phyloP scores from a whole-genome alignment of 306 rosid species.

The Cicer pinnatifidum region DNA sequence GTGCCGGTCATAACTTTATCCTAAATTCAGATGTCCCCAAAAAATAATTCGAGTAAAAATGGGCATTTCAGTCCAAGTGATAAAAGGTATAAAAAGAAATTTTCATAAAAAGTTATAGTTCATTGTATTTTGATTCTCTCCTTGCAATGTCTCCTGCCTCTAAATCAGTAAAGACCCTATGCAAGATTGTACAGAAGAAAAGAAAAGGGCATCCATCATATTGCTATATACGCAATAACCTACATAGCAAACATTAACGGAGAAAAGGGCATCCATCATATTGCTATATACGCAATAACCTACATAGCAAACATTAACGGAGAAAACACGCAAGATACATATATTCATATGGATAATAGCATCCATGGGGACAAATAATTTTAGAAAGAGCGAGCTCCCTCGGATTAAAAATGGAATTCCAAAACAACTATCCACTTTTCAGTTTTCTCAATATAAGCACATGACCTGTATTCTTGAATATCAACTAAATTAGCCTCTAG shows the following conservation, averaged over 20 bases:
- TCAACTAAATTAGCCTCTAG: conserved; percentile 68
- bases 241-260: conserved; percentile 15
- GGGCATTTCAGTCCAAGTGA: background rate
- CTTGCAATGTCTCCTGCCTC: background rate
- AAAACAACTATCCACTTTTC: conserved; percentile 55
- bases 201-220: too few relatives aligned
- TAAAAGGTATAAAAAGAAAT: background rate
- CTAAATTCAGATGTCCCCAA: background rate
- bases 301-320: conserved; percentile 15
- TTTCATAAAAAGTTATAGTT: too few relatives aligned
- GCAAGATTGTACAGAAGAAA: too few relatives aligned
- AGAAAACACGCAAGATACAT: background rate
- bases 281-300: background rate
- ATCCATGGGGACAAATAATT: background rate
- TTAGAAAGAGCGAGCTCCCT: conserved; percentile 28
- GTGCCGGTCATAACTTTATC: background rate
- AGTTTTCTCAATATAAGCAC: conserved; percentile 61
- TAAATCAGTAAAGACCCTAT: too few relatives aligned
- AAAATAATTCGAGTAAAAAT: background rate
- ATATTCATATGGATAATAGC: conserved; percentile 5
- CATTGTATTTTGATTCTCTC: background rate
- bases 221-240: background rate
- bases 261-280: background rate
- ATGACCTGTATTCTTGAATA: conserved; percentile 63
- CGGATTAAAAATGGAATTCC: conserved; percentile 48